Percentiles rank a stretch among this genome's conserved stretches.
Conservation (phyloP, 140 eudicot genomes). For the Artemisia princeps region DNA sequence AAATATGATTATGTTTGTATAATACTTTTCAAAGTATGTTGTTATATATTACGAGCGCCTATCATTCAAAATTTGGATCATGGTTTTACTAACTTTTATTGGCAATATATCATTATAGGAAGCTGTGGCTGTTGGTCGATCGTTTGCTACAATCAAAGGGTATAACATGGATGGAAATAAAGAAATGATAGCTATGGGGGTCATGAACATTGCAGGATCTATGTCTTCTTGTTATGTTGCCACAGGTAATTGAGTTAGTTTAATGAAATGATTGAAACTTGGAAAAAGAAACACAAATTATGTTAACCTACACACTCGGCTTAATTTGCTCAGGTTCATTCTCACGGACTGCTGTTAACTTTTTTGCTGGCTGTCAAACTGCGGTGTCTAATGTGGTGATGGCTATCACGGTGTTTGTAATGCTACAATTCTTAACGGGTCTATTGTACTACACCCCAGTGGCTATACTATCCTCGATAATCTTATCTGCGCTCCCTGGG, state of each 20-base stretch:
- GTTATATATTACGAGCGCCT: too few species aligned
- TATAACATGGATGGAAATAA: constrained; percentile 81
- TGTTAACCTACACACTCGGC: neutral
- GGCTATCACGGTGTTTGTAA: constrained; percentile 56
- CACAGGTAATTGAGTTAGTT: constrained; percentile 41
- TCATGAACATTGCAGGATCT: constrained; percentile 73
- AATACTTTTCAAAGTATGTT: too few species aligned
- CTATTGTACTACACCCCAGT: constrained; percentile 58
- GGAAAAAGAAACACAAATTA: neutral
- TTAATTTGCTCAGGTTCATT: constrained; percentile 48
- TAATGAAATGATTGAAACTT: neutral
- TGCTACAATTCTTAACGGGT: constrained; percentile 43
- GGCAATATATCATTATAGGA: constrained; percentile 35
- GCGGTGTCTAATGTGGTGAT: constrained; percentile 62
- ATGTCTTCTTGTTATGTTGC: constrained; percentile 76
- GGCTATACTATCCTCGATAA: constrained; percentile 55
- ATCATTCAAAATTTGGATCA: too few species aligned
- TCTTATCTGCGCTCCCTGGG: constrained; percentile 59
- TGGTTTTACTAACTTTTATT: neutral
- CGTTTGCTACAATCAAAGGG: constrained; percentile 70
- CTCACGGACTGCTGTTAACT: constrained; percentile 68
- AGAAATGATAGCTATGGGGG: constrained; percentile 82
- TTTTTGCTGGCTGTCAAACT: constrained; percentile 51
- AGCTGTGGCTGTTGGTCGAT: constrained; percentile 77
- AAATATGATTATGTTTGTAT: too few species aligned